phyloP scores from a whole-genome alignment of 306 rosid species.

The Gynostemma pentaphyllum region DNA sequence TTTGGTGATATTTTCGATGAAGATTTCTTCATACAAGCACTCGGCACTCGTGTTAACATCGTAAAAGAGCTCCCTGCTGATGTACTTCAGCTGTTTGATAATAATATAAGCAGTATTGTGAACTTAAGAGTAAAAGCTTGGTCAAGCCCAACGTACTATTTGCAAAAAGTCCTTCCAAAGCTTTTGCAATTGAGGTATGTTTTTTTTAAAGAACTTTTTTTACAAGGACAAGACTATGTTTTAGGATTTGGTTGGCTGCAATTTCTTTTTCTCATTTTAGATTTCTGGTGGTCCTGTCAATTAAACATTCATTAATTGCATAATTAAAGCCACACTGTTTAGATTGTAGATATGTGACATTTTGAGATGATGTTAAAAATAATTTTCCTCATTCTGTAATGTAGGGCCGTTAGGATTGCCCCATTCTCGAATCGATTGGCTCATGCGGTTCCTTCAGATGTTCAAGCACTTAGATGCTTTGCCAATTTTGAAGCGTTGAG shows the following conservation, averaged over 20 bases:
- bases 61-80: constrained; percentile 71
- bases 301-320: neutral
- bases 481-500: constrained; percentile 79
- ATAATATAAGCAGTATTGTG: constrained; percentile 83
- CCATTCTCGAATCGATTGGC: constrained; percentile 97
- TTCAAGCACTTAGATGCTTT: constrained; percentile 76
- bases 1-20: constrained; percentile 86
- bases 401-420: constrained; percentile 92
- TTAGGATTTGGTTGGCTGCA: neutral
- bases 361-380: neutral
- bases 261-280: neutral
- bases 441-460: constrained; percentile 59
- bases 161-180: constrained; percentile 88
- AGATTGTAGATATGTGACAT: constrained; percentile 1
- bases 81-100: constrained; percentile 58
- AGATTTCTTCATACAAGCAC: constrained; percentile 64
- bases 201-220: neutral
- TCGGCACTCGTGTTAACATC: constrained; percentile 54
- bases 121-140: constrained; percentile 93
- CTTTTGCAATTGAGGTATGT: constrained; percentile 63
- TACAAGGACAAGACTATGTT: neutral
- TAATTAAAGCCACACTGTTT: neutral
- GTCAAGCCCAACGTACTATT: constrained; percentile 82
- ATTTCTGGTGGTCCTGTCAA: neutral
- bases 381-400: constrained; percentile 19